Percentiles rank a stretch among this genome's conserved stretches.
Evolutionary conservation across 805 yeast genomes (phyloP).

Genomic region (Wickerhamomyces canadensis): DNA sequence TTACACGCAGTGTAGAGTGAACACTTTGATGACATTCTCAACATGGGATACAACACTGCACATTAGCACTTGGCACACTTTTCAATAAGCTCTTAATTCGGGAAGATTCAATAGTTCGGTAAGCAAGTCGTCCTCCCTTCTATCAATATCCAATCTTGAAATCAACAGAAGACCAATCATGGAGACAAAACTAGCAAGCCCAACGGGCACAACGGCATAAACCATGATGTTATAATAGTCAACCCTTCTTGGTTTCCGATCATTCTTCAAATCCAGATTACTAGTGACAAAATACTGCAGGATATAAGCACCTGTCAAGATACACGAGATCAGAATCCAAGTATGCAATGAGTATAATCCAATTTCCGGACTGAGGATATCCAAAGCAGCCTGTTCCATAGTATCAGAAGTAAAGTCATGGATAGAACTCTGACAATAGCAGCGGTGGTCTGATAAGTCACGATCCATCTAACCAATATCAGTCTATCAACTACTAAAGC

Average conservation of each 20-base stretch:
- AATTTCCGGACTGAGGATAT: slow-evolving; percentile 66
- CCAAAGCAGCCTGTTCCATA: slow-evolving; percentile 59
- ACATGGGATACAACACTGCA: no score
- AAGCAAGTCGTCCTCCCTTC: no score
- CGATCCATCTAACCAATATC: slow-evolving; percentile 92
- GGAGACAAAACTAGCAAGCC: slow-evolving; percentile 87
- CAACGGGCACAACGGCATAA: slow-evolving; percentile 97
- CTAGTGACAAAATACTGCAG: slow-evolving; percentile 86
- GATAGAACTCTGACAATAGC: slow-evolving; percentile 82
- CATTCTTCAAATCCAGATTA: slow-evolving; percentile 44
- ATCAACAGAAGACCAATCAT: slow-evolving; percentile 81
- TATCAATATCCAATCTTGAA: slow-evolving; percentile 54
- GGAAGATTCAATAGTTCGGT: no score
- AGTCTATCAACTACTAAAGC: slow-evolving; percentile 82
- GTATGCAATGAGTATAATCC: slow-evolving; percentile 74
- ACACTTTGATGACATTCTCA: no score
- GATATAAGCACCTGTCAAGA: slow-evolving; percentile 73
- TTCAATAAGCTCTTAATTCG: no score
- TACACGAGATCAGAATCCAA: slow-evolving; percentile 88
- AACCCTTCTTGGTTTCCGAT: slow-evolving; percentile 48
- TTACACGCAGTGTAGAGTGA: no score
- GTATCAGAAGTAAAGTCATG: no score
- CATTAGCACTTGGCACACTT: no score
- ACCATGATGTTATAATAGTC: slow-evolving; percentile 87
- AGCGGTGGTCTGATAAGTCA: slow-evolving; percentile 81